Base-by-base conservation (phyloP, 495 filamentous ascomycete species). In the Penicillium lividum region DNA sequence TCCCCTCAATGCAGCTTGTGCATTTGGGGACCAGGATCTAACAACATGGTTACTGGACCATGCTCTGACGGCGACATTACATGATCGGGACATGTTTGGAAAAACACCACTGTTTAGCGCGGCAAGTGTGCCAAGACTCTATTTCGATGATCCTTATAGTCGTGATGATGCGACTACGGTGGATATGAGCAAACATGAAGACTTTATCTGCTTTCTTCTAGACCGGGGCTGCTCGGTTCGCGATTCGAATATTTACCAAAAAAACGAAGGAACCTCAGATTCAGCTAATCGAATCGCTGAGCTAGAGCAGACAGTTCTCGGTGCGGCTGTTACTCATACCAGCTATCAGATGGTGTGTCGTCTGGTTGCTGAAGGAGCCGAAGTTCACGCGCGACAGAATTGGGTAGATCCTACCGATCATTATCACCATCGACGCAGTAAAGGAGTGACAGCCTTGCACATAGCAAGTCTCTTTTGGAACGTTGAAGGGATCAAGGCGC, bases 341-440 rank as follows among this genome's bases (percentile, higher is more conserved):
- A 46, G 52, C 40, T 34, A 54, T 31, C 15, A 10, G 15, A 30
- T 54, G 9, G 52, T 44, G n/a, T 54, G 42, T 11, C 36, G 42
- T 44, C 52, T 54, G 7, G 46, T 54, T 46, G 52, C 42, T 7
- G 42, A 46, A 31, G 42, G 52, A 46, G 42, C 42, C 13, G 40
- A 54, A 9, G 40, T 54, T 33, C 40, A 54, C n/a, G 28, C 28
- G 9, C 40, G 40, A n/a, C 28, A 54, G 52, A 15, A 11, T 4
- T 54, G 28, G 52, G 9, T 3, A 0, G 34, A 38, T 11, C 31
- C 31, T 38, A 38, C 34, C 31, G 3, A 33, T 10, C 3, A 0
- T 33, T 33, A 33, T 33, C 31, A 10, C 31, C 0, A 7, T 33
- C 5, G 9, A 38, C 11, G 13, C 4, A 15, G 34, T 1, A 38